Evolutionary conservation across 1,139 yeast genomes (phyloP).

Genomic region (Nakaseomyces nivariensis): DNA sequence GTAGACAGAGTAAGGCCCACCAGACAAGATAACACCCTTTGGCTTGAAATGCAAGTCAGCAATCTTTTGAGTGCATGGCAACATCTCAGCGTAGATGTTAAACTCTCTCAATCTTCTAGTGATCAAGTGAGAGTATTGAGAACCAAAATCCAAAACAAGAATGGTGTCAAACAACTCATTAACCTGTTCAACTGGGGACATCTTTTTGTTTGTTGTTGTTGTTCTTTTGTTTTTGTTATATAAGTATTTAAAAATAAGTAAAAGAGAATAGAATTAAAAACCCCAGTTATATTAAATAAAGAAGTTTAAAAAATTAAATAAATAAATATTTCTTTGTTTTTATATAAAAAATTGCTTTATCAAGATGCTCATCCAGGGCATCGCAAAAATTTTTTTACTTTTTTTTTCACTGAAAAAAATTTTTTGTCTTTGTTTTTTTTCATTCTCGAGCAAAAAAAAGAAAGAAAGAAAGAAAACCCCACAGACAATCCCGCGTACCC

Average conservation of each 20-base stretch:
- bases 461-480: too few relatives aligned
- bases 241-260: neutral
- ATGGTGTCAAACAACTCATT: constrained; percentile 90
- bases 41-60: constrained; percentile 89
- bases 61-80: constrained; percentile 97
- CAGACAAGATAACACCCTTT: constrained; percentile 90
- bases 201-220: neutral
- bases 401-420: too few relatives aligned
- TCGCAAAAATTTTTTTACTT: too few relatives aligned
- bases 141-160: constrained; percentile 93
- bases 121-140: constrained; percentile 94
- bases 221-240: neutral
- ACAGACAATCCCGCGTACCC: too few relatives aligned
- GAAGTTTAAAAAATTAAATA: too few relatives aligned
- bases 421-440: too few relatives aligned
- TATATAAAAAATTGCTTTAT: too few relatives aligned
- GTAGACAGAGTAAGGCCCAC: constrained; percentile 97
- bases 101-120: constrained; percentile 97
- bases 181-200: constrained; percentile 37
- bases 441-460: too few relatives aligned
- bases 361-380: too few relatives aligned
- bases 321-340: too few relatives aligned
- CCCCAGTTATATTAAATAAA: too few relatives aligned
- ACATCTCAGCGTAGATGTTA: constrained; percentile 97
- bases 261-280: neutral